phyloP scores from a whole-genome alignment of 768 basidiomycete genomes.

The Pisolithus albus region DNA sequence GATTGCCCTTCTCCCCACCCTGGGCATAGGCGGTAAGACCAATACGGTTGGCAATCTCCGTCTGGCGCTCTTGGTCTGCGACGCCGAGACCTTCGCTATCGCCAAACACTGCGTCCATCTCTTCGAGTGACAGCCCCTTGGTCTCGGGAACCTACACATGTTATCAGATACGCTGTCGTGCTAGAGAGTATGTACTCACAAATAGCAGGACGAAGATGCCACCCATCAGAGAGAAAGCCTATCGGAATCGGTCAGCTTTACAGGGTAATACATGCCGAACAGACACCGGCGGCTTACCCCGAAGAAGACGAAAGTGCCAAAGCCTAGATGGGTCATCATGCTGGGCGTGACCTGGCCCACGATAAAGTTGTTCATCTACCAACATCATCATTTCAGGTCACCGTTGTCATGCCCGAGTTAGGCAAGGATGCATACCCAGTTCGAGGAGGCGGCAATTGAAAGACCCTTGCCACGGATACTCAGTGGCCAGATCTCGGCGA shows the following conservation, averaged over 20 bases:
- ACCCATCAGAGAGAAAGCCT: slow-evolving; percentile 62
- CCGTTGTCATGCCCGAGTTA: neutral
- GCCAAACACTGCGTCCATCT: slow-evolving; percentile 76
- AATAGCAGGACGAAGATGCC: slow-evolving; percentile 61
- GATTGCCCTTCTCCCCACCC: slow-evolving; percentile 10
- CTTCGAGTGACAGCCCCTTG: slow-evolving; percentile 65
- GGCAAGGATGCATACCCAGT: slow-evolving; percentile 45
- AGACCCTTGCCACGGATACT: slow-evolving; percentile 70
- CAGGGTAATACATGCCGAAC: neutral
- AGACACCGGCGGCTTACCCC: slow-evolving; percentile 40
- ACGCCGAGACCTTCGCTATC: slow-evolving; percentile 45
- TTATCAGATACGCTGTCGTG: neutral
- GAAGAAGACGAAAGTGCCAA: slow-evolving; percentile 74
- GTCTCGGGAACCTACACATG: slow-evolving; percentile 55
- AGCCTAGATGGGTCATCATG: slow-evolving; percentile 58
- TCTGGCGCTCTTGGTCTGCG: slow-evolving; percentile 46
- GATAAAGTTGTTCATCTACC: slow-evolving; percentile 73
- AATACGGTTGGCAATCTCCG: slow-evolving; percentile 53
- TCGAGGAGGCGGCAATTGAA: slow-evolving; percentile 67
- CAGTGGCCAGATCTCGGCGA: slow-evolving; percentile 69
- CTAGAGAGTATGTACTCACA: slow-evolving; percentile 30
- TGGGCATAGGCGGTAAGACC: slow-evolving; percentile 41
- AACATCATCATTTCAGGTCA: neutral
- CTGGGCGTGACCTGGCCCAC: slow-evolving; percentile 52
- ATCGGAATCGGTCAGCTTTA: slow-evolving; percentile 1